phyloP scores from a whole-genome alignment of 164 flowering plant species.

The Litsea cubeba region DNA sequence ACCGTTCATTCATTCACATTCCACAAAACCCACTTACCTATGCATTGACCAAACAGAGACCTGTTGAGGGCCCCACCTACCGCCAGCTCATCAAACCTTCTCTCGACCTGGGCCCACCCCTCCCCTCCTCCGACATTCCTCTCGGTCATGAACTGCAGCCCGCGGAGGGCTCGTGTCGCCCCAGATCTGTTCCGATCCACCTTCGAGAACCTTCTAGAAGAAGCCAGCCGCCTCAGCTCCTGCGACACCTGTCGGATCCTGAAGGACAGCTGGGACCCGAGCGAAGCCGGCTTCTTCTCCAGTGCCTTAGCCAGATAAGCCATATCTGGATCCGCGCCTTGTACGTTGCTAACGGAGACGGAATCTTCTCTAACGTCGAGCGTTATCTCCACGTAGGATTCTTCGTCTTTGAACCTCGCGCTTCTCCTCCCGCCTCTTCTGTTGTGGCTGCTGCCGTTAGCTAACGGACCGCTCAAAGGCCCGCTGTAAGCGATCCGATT shows the following conservation, averaged over 20 bases:
- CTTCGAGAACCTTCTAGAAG: slow-evolving; percentile 12
- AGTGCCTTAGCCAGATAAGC: slow-evolving; percentile 33
- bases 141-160: slow-evolving; percentile 34
- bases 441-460: not conserved
- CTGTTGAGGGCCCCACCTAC: slow-evolving; percentile 26
- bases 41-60: slow-evolving; percentile 32
- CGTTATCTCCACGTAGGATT: slow-evolving; percentile 56
- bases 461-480: slow-evolving; percentile 32
- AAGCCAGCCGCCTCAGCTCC: slow-evolving; percentile 42
- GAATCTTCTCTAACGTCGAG: slow-evolving; percentile 59
- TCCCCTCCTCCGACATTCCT: slow-evolving; percentile 21
- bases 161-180: slow-evolving; percentile 34
- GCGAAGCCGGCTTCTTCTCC: slow-evolving; percentile 26
- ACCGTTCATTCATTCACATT: not conserved
- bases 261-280: slow-evolving; percentile 34
- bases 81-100: slow-evolving; percentile 27
- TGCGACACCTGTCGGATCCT: slow-evolving; percentile 42
- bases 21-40: slow-evolving; percentile 22
- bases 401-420: slow-evolving; percentile 36
- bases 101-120: slow-evolving; percentile 35
- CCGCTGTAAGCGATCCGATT: slow-evolving; percentile 28
- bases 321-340: slow-evolving; percentile 41
- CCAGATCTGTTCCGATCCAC: slow-evolving; percentile 34
- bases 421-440: slow-evolving; percentile 18
- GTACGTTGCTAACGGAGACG: slow-evolving; percentile 48